Base-by-base conservation (phyloP, 805 yeast species). In the Tetrapisispora arboricola region DNA sequence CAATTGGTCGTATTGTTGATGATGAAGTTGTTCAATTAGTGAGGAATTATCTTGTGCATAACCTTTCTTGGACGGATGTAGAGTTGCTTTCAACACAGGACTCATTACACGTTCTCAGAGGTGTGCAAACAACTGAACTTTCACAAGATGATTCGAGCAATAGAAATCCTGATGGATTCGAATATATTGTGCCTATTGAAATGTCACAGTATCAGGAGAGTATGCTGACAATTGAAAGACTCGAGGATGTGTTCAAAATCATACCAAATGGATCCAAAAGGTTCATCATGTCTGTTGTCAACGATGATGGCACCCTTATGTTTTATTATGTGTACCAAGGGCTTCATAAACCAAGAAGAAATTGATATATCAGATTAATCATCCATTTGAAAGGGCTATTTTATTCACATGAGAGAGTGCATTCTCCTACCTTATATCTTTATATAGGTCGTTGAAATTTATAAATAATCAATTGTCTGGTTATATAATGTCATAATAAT, bases 281-380 rank as follows among this genome's bases (percentile, higher is more conserved):
- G 42, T 46, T 82, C 3, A 62, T 78, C 0, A 46, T 76, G 24
- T 87, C 75, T 0, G 63, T 81, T 7, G 69, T 73, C 2, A 77
- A 73, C 49, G 71, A 71, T 41, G 92, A 82, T 54, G 80, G 85
- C 2, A 78, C 87, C 0, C 68, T 79, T 16, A 80, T 80, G n/a
- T 82, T 76, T 49, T 81, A 82, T 56, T 73, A 74, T 54, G 66
- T 78, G 15, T 75, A 79, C 55, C 76, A 75, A 49, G 88, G 88
- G 4, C 59, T 80, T 9, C 75, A 69, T 26, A 75, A 75, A 54
- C 88, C 88, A 1, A 68, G 73, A 43, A 75, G 72, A 50, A 75
- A 74, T 46, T 76, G 49, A 19, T 28, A 31, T 11, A 20, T 19
- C 21, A 12, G 6, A 12, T 7, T 16, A 19, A n/a, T n/a, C n/a